A percentile compares a stretch with the other conserved stretches of the same genome.
phyloP scores from a whole-genome alignment of 2,329 filamentous ascomycete genomes.

The Achaetomium macrosporum region DNA sequence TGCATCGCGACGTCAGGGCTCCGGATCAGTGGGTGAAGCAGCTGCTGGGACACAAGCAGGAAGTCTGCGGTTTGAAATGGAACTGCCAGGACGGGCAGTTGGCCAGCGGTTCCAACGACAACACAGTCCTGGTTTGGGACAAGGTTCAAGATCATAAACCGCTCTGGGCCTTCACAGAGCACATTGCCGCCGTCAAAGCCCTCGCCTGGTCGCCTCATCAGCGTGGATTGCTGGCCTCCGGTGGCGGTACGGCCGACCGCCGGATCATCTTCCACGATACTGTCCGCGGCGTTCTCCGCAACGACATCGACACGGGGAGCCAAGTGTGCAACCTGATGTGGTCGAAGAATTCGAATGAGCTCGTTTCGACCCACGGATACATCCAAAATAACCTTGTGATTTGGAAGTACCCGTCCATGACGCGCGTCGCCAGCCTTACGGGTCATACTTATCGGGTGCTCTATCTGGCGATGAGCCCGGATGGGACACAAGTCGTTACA shows the following conservation, averaged over 20 bases:
- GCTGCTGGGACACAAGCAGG: conserved; percentile 91
- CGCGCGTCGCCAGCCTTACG: conserved; percentile 88
- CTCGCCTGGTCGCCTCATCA: conserved; percentile 98
- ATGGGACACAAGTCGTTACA: conserved; percentile 88
- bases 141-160: conserved; percentile 88
- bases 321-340: conserved; percentile 98
- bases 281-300: conserved; percentile 69
- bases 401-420: conserved; percentile 99
- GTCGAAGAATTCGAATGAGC: conserved; percentile 96
- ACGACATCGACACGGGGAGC: conserved; percentile 91
- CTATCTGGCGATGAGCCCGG: conserved; percentile 95
- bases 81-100: conserved; percentile 94
- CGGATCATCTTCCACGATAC: conserved; percentile 99
- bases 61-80: conserved; percentile 95
- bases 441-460: conserved; percentile 95
- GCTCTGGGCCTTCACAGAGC: conserved; percentile 88
- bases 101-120: conserved; percentile 94
- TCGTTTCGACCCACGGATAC: conserved; percentile 95
- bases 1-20: conserved; percentile 89
- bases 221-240: conserved; percentile 86
- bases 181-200: conserved; percentile 93
- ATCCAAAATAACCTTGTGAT: conserved; percentile 98
- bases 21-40: conserved; percentile 86
- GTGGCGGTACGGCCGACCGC: conserved; percentile 90
- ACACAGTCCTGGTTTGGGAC: conserved; percentile 98